These are phyloP conservation scores for Entamoeba histolytica DNA, from an alignment of 208 protist genomes.

Conservation along the genomic window DNA sequence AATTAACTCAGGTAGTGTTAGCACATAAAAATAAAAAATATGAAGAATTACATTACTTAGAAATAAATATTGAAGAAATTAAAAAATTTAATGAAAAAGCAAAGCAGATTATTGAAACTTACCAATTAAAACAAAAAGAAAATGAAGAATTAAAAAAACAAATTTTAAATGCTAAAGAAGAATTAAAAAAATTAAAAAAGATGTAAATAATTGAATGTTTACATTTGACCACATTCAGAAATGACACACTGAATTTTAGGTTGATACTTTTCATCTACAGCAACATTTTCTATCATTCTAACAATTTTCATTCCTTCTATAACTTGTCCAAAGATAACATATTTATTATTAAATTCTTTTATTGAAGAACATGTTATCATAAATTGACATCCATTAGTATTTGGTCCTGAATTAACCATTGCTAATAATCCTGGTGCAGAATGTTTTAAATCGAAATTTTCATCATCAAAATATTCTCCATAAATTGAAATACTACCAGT, in stretches of 20 bases:
- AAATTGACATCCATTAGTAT: slow-evolving; percentile 76
- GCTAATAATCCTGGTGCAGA: slow-evolving; percentile 56
- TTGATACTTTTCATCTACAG: not conserved
- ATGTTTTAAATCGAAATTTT: slow-evolving; percentile 57
- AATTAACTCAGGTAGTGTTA: no score
- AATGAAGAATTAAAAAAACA: no score
- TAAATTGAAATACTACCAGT: slow-evolving; percentile 64
- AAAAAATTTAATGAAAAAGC: no score
- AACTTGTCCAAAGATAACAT: slow-evolving; percentile 40
- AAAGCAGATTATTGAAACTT: no score
- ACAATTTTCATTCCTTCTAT: slow-evolving; percentile 32
- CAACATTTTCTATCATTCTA: slow-evolving; percentile 18
- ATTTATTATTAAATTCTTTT: slow-evolving; percentile 42
- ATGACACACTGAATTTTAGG: not conserved
- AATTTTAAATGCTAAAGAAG: no score
- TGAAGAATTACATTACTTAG: no score
- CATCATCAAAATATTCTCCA: slow-evolving; percentile 47
- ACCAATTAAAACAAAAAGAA: no score
- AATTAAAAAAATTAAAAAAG: no score
- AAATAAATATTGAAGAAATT: no score
- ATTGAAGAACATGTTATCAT: slow-evolving; percentile 44
- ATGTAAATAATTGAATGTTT: not conserved
- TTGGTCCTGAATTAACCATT: slow-evolving; percentile 86
- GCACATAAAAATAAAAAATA: no score
- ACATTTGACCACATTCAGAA: not conserved